A percentile compares a stretch with the other conserved stretches of the same genome.
phyloP scores from a whole-genome alignment of 2,329 filamentous ascomycete genomes.

The Neonectria hederae region DNA sequence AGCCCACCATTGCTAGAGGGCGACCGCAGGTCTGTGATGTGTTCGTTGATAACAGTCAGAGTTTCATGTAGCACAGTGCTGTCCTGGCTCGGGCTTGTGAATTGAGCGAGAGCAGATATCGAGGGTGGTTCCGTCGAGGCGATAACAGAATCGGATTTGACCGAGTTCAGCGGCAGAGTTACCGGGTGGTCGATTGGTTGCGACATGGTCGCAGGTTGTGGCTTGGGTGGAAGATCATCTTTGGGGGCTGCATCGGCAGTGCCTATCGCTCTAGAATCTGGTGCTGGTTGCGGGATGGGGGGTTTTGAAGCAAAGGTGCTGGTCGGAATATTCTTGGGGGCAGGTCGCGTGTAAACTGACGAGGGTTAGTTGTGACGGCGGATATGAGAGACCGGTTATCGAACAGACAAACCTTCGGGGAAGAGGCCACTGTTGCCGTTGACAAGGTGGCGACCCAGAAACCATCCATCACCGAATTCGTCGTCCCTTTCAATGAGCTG shows the following conservation, averaged over 20 bases:
- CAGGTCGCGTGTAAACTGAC: slow-evolving; percentile 69
- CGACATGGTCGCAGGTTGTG: slow-evolving; percentile 43
- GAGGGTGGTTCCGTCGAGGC: slow-evolving; percentile 41
- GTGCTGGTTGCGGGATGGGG: slow-evolving; percentile 42
- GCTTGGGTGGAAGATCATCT: slow-evolving; percentile 47
- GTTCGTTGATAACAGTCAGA: slow-evolving; percentile 94
- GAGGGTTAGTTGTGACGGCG: slow-evolving; percentile 36
- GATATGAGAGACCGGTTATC: slow-evolving; percentile 19
- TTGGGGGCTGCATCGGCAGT: slow-evolving; percentile 35
- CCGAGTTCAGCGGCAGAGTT: slow-evolving; percentile 57
- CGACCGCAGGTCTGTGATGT: slow-evolving; percentile 85
- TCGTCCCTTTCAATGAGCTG: slow-evolving; percentile 87
- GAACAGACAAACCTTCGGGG: slow-evolving; percentile 73
- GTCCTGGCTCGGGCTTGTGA: slow-evolving; percentile 59
- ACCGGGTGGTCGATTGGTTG: slow-evolving; percentile 42
- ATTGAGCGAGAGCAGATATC: slow-evolving; percentile 44
- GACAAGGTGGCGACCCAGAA: slow-evolving; percentile 76
- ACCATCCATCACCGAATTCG: slow-evolving; percentile 91
- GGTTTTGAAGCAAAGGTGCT: slow-evolving; percentile 46
- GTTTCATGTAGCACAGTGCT: slow-evolving; percentile 91
- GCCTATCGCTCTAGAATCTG: slow-evolving; percentile 35
- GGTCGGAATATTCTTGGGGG: slow-evolving; percentile 56
- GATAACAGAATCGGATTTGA: slow-evolving; percentile 46
- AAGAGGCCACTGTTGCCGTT: slow-evolving; percentile 82
- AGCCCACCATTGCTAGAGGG: slow-evolving; percentile 62